Evolutionary conservation across 805 yeast genomes (phyloP), one percentile per base, ranked within the genome.

Genomic region (Cyberlindnera maritima): DNA sequence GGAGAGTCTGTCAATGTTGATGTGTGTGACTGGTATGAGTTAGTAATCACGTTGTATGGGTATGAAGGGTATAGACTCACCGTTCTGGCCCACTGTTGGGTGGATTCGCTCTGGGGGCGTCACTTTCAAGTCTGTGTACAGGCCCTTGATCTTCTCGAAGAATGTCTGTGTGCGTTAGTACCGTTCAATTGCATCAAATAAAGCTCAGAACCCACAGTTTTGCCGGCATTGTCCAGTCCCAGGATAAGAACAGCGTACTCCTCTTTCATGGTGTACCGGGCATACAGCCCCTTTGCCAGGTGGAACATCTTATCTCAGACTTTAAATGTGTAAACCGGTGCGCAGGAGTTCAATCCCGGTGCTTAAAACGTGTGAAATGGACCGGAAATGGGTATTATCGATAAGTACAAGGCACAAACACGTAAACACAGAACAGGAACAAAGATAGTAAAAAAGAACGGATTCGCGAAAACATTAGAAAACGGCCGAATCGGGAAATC

Each of bases 61-160:
- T 12, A 21, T 21, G 10, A 23, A 36, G 31, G 31, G 14, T 14
- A 4, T 9, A 18, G 8, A 37, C 46, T 18, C 23, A 34, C 42
- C 87, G 62, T 94, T 94, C 63, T 94, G 99, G 3, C 99, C 99
- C 39, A 92, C 95, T 0, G 99, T 92, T 2, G 99, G 97, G 25
- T 86, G 72, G 15, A 90, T 89, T 48, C 88, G 71, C 44, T 79
- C 81, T 19, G 81, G 72, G 2, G 78, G 76, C 6, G 69, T 59
- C 44, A 67, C 69, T 44, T 72, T 77, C 26, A 76, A 71, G 37
- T 67, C 71, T 41, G 74, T 69, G 57, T 76, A 83, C 39, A 74
- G 64, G 37, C 74, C 71, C 59, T 86, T 86, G 32, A 84, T 66
- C 53, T 81, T 77, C 62, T 85, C 94, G 20, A 85, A 62, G 48